Evolutionary conservation across 2,329 filamentous ascomycete species (phyloP).

Genomic region (Cladosporium halotolerans): DNA sequence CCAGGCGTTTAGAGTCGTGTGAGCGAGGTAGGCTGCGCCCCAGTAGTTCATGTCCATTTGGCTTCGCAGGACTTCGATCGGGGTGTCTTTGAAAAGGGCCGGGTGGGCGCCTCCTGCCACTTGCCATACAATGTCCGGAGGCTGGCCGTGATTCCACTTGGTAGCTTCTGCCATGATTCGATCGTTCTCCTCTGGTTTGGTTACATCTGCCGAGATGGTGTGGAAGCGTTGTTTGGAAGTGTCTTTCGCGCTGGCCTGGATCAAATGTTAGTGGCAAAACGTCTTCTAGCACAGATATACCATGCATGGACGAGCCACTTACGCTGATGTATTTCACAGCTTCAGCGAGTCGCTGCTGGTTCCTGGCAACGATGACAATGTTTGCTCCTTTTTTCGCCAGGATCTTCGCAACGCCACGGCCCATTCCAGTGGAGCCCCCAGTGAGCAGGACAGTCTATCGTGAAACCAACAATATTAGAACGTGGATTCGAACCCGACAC

Average conservation of each 20-base stretch:
- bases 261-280: conserved; percentile 11
- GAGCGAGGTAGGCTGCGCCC: conserved; percentile 77
- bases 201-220: conserved; percentile 77
- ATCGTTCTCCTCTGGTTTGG: conserved; percentile 60
- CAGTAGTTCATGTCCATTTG: conserved; percentile 95
- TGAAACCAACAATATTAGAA: too few relatives aligned
- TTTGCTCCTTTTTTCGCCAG: conserved; percentile 80
- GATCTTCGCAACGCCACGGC: conserved; percentile 64
- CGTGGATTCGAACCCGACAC: background rate
- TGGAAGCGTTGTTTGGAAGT: conserved; percentile 69
- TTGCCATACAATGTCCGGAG: conserved; percentile 87
- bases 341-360: conserved; percentile 63
- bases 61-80: conserved; percentile 57
- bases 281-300: background rate
- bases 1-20: conserved; percentile 72
- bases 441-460: conserved; percentile 78
- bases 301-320: conserved; percentile 14
- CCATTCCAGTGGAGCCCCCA: conserved; percentile 90
- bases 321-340: conserved; percentile 63
- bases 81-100: conserved; percentile 69
- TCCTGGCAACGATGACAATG: conserved; percentile 77
- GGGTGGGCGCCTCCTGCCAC: conserved; percentile 71
- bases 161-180: conserved; percentile 66
- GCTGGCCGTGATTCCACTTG: conserved; percentile 66
- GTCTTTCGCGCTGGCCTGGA: conserved; percentile 58